A percentile compares a stretch with the other conserved stretches of the same genome.
Conservation (phyloP, 176 grass and related monocot genomes). For the Bolboschoenus planiculmis region DNA sequence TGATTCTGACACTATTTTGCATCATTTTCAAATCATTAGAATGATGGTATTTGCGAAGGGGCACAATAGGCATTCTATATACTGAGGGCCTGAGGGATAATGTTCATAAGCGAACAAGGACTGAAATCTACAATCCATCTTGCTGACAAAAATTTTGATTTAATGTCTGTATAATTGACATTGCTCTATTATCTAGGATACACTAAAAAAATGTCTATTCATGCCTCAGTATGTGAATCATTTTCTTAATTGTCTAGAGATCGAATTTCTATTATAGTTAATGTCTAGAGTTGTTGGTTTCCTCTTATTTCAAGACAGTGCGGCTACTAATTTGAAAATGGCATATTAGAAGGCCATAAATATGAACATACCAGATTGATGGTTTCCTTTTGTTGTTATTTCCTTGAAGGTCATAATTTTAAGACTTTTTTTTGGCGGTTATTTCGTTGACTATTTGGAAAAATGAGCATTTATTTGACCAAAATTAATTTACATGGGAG, state of each 20-base stretch:
- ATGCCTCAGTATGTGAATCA: neutral
- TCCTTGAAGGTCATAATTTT: too few relatives aligned
- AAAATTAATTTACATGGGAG: neutral
- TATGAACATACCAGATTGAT: neutral
- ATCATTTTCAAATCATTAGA: neutral
- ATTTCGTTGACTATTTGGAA: neutral
- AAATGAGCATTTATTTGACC: neutral
- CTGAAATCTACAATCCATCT: neutral
- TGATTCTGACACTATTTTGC: neutral
- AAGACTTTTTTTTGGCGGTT: neutral
- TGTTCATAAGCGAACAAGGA: neutral
- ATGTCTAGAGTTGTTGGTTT: neutral
- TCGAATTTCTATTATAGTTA: neutral
- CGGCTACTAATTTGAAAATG: neutral
- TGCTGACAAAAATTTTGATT: neutral
- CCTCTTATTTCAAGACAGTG: neutral
- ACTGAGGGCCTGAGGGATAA: neutral
- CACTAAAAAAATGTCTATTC: neutral
- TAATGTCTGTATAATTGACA: neutral
- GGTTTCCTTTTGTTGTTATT: neutral
- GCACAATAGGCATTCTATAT: neutral
- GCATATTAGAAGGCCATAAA: neutral
- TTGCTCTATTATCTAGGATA: neutral
- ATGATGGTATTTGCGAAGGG: neutral
- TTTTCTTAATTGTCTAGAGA: neutral